Percentiles rank a stretch among this genome's conserved stretches.
phyloP scores from a whole-genome alignment of 352 stramenopile genomes.

The Peronospora destructor region DNA sequence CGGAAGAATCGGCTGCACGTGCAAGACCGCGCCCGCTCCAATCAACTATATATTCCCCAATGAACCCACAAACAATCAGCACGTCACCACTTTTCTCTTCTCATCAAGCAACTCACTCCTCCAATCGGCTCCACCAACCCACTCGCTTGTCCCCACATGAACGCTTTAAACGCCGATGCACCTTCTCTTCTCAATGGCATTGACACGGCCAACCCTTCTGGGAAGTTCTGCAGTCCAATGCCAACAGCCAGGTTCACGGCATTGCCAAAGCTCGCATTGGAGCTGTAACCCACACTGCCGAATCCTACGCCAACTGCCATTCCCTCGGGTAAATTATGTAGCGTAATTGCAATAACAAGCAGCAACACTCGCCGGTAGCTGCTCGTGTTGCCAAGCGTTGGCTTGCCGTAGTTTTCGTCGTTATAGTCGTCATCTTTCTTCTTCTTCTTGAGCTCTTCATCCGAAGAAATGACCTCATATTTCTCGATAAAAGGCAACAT shows the following conservation, averaged over 20 bases:
- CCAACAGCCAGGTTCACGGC: conserved; percentile 83
- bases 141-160: conserved; percentile 88
- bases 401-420: conserved; percentile 15
- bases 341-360: conserved; percentile 85
- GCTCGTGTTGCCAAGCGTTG: conserved; percentile 17
- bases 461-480: conserved; percentile 24
- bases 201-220: conserved; percentile 83
- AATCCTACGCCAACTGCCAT: conserved; percentile 89
- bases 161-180: conserved; percentile 74
- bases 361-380: conserved; percentile 78
- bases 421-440: conserved; percentile 39
- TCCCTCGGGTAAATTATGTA: conserved; percentile 87
- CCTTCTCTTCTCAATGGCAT: conserved; percentile 82
- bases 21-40: conserved; percentile 75
- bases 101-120: conserved; percentile 41
- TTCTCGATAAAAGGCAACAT: conserved; percentile 57
- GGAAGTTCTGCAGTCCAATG: conserved; percentile 89
- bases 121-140: conserved; percentile 85
- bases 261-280: conserved; percentile 65
- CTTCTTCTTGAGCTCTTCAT: conserved; percentile 33
- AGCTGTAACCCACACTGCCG: conserved; percentile 68
- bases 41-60: conserved; percentile 43
- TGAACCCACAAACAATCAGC: conserved; percentile 6
- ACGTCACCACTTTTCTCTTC: not conserved
- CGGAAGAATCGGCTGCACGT: conserved; percentile 82